Evolutionary conservation across 495 filamentous ascomycete species (phyloP).

Genomic region (Aspergillus carlsbadensis): DNA sequence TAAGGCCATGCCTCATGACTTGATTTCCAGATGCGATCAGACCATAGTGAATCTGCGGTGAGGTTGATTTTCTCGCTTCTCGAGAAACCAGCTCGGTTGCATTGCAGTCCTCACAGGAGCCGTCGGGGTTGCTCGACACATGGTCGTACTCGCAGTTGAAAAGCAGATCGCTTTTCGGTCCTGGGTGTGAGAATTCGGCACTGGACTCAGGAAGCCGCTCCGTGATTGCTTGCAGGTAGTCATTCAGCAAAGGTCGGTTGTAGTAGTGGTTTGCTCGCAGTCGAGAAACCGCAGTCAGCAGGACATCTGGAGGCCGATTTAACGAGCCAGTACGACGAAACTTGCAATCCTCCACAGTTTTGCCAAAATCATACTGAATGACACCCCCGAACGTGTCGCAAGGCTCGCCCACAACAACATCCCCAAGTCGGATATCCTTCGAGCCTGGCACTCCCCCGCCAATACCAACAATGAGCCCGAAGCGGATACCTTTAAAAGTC

Average conservation of each 20-base stretch:
- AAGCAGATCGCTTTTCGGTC: constrained; percentile 17
- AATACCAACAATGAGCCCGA: constrained; percentile 43
- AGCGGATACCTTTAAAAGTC: constrained; percentile 34
- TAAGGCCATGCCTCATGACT: constrained; percentile 14
- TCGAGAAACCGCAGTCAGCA: constrained; percentile 8
- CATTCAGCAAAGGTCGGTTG: background rate
- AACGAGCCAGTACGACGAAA: constrained; percentile 26
- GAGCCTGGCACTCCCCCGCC: constrained; percentile 33
- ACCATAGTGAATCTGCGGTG: constrained; percentile 22
- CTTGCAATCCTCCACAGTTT: background rate
- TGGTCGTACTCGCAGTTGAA: constrained; percentile 24
- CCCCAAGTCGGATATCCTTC: constrained; percentile 30
- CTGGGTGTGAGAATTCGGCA: constrained; percentile 17
- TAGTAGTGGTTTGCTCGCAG: constrained; percentile 9
- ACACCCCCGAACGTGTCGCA: constrained; percentile 8
- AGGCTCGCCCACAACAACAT: constrained; percentile 27
- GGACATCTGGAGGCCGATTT: constrained; percentile 21
- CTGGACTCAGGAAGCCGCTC: constrained; percentile 12
- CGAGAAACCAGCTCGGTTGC: constrained; percentile 5
- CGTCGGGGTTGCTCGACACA: background rate
- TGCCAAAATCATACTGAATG: constrained; percentile 24
- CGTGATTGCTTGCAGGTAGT: constrained; percentile 15
- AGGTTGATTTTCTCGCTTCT: constrained; percentile 7
- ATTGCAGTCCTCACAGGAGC: constrained; percentile 19
- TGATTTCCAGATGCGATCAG: constrained; percentile 19